A percentile compares a stretch with the other conserved stretches of the same genome.
phyloP scores from a whole-genome alignment of 2,329 filamentous ascomycete genomes.

The Penicillium freii region DNA sequence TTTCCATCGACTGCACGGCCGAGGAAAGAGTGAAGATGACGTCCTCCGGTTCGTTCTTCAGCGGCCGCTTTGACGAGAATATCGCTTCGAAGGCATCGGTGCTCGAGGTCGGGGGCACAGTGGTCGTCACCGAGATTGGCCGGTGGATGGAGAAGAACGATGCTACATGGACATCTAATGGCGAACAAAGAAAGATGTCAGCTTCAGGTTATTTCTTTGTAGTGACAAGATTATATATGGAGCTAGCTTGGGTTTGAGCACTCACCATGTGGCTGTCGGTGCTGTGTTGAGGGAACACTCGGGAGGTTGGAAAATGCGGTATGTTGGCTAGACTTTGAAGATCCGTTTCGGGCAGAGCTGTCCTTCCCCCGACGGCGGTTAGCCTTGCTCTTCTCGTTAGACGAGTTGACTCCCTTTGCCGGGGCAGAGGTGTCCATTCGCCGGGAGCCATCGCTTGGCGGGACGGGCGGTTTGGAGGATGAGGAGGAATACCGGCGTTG shows the following conservation, averaged over 20 bases:
- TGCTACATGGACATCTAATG: slow-evolving; percentile 76
- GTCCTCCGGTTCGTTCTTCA: slow-evolving; percentile 48
- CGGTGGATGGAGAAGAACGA: slow-evolving; percentile 95
- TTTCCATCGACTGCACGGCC: slow-evolving; percentile 46
- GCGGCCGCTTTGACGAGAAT: slow-evolving; percentile 62
- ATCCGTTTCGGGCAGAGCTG: slow-evolving; percentile 31
- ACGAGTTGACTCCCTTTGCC: slow-evolving; percentile 39
- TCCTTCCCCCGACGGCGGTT: slow-evolving; percentile 39
- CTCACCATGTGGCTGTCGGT: slow-evolving; percentile 50
- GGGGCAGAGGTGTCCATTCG: slow-evolving; percentile 42
- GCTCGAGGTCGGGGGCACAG: slow-evolving; percentile 70
- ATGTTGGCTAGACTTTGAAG: slow-evolving; percentile 38
- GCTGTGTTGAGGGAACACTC: slow-evolving; percentile 50
- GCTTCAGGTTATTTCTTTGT: not conserved
- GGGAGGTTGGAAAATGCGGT: slow-evolving; percentile 45
- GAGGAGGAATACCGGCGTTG: slow-evolving; percentile 50
- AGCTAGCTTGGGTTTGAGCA: not conserved
- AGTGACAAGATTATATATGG: not conserved
- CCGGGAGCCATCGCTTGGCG: slow-evolving; percentile 47
- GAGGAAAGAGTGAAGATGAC: slow-evolving; percentile 66
- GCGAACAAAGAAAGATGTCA: slow-evolving; percentile 5
- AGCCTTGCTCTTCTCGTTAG: slow-evolving; percentile 38
- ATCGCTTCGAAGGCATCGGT: slow-evolving; percentile 79
- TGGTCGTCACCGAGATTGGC: slow-evolving; percentile 82
- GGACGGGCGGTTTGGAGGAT: slow-evolving; percentile 49